Percentiles rank a stretch among this genome's conserved stretches.
phyloP scores from a whole-genome alignment of 148 eudicot species.

The Chenopodium quinoa region DNA sequence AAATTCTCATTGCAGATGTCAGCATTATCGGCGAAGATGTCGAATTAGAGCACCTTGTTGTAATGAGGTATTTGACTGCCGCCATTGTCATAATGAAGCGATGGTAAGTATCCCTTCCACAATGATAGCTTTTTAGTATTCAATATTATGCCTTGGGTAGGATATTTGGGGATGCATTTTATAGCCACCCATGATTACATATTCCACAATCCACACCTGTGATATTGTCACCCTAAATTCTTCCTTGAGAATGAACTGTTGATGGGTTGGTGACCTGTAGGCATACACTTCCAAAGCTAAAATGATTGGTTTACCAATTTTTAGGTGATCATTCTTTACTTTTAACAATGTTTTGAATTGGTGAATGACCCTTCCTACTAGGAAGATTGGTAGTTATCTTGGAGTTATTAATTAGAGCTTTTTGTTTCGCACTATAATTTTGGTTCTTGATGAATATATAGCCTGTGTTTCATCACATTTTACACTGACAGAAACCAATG shows the following conservation, averaged over 20 bases:
- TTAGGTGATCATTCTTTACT: neutral
- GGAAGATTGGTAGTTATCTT: neutral
- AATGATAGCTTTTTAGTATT: neutral
- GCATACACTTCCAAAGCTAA: neutral
- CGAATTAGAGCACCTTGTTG: slow-evolving; percentile 87
- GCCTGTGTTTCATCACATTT: neutral
- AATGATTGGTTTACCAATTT: too few species aligned
- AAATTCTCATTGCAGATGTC: slow-evolving; percentile 51
- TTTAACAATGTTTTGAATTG: neutral
- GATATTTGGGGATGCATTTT: neutral
- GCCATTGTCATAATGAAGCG: slow-evolving; percentile 88
- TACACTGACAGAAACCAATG: neutral
- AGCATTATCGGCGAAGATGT: slow-evolving; percentile 76
- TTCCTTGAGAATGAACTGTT: neutral
- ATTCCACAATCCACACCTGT: neutral
- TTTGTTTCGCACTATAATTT: neutral
- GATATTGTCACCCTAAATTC: neutral
- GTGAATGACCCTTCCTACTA: neutral
- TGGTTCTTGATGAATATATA: neutral
- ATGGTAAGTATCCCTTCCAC: slow-evolving; percentile 46
- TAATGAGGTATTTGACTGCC: slow-evolving; percentile 81
- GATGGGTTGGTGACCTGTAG: neutral
- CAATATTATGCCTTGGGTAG: neutral
- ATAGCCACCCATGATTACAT: neutral
- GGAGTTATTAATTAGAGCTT: neutral